Conservation (phyloP, 495 filamentous ascomycete genomes). For the Trichoderma erinaceum region DNA sequence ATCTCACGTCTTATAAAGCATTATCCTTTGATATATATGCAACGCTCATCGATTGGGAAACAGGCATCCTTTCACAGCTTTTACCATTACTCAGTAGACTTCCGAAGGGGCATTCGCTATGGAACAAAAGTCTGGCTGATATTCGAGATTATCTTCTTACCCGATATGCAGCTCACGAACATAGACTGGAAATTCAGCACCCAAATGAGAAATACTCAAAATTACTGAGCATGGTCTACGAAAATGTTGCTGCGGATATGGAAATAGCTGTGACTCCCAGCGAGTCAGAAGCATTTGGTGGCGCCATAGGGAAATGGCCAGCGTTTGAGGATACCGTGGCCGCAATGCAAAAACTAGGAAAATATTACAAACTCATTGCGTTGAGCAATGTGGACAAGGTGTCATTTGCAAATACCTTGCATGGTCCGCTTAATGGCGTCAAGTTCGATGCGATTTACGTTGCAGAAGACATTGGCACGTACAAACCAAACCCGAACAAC, state of each 20-base stretch:
- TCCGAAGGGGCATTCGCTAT: slow-evolving; percentile 18
- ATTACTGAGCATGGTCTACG: slow-evolving; percentile 47
- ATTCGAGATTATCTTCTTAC: slow-evolving; percentile 28
- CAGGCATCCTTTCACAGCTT: slow-evolving; percentile 28
- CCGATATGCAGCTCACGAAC: slow-evolving; percentile 20
- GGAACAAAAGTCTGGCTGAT: neutral
- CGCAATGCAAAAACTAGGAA: slow-evolving; percentile 46
- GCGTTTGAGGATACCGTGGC: slow-evolving; percentile 60
- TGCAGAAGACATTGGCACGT: slow-evolving; percentile 68
- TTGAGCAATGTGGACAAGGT: slow-evolving; percentile 65
- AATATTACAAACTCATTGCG: slow-evolving; percentile 61
- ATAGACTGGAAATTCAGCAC: slow-evolving; percentile 35
- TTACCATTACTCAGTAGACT: slow-evolving; percentile 38
- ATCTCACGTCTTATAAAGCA: slow-evolving; percentile 30
- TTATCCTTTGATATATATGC: slow-evolving; percentile 82
- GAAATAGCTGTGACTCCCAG: slow-evolving; percentile 32
- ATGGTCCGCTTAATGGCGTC: slow-evolving; percentile 34
- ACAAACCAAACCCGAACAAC: slow-evolving; percentile 64
- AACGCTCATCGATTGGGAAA: slow-evolving; percentile 75
- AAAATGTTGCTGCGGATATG: slow-evolving; percentile 37
- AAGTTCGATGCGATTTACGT: slow-evolving; percentile 65
- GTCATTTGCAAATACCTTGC: slow-evolving; percentile 52
- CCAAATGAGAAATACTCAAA: slow-evolving; percentile 52
- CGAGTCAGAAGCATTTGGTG: slow-evolving; percentile 39
- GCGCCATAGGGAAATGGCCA: slow-evolving; percentile 53